phyloP scores from a whole-genome alignment of 257 asterid genomes.

The Ligustrum vulgare region DNA sequence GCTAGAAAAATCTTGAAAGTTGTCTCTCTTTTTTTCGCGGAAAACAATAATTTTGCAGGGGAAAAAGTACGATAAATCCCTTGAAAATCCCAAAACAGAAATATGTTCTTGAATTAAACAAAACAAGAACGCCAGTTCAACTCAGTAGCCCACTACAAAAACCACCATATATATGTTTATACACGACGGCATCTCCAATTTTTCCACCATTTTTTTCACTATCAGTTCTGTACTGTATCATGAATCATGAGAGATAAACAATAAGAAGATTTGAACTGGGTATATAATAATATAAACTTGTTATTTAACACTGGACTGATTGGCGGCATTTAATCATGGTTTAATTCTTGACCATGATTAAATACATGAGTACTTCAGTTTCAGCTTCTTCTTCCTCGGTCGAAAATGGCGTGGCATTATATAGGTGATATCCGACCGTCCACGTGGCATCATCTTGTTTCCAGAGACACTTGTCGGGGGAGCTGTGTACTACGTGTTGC shows the following conservation, averaged over 20 bases:
- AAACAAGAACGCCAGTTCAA: conserved; percentile 32
- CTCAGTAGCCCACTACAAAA: conserved; percentile 25
- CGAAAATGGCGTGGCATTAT: conserved; percentile 25
- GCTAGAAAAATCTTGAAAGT: background rate
- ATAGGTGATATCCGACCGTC: conserved; percentile 32
- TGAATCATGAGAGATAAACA: conserved; percentile 31
- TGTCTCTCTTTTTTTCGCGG: background rate
- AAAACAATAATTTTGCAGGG: conserved; percentile 10
- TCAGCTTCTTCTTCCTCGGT: conserved; percentile 30
- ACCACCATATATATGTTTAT: conserved; percentile 27
- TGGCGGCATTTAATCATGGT: conserved; percentile 48
- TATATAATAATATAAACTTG: conserved; percentile 7
- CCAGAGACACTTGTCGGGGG: conserved; percentile 59
- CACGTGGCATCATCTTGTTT: conserved; percentile 49
- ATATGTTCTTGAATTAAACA: conserved; percentile 23
- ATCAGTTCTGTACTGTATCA: conserved; percentile 24
- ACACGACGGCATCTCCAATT: conserved; percentile 28
- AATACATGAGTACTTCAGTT: background rate
- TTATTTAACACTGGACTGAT: conserved; percentile 27
- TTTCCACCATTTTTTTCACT: background rate
- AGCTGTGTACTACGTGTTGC: conserved; percentile 43
- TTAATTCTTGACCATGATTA: conserved; percentile 33
- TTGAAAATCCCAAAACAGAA: conserved; percentile 4
- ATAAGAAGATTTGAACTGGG: conserved; percentile 35
- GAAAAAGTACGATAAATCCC: conserved; percentile 13